These are phyloP conservation scores for Pascua guehoae DNA, from an alignment of 1,284 basidiomycete genomes.

Conservation along the genomic window DNA sequence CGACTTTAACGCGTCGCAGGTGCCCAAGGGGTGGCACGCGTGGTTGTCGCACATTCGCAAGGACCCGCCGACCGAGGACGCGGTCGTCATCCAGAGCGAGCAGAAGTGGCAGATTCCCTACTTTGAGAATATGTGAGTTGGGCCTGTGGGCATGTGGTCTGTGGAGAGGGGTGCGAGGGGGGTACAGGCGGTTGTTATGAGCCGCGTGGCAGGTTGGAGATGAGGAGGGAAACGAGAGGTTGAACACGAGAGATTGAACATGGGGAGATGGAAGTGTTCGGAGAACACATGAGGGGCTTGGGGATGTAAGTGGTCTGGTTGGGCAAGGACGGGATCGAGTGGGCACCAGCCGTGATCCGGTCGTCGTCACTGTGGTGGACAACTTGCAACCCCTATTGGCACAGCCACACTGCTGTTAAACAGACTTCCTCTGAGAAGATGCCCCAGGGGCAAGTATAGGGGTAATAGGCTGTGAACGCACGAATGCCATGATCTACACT, in stretches of 20 bases:
- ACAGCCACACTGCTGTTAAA: too few species aligned
- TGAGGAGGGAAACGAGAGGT: neutral
- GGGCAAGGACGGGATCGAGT: too few species aligned
- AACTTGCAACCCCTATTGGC: too few species aligned
- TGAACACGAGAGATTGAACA: neutral
- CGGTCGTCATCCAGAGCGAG: conserved; percentile 62
- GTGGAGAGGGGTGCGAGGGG: neutral
- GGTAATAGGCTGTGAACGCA: too few species aligned
- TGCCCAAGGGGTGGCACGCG: conserved; percentile 90
- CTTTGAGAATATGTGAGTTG: conserved; percentile 56
- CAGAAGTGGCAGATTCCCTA: conserved; percentile 67
- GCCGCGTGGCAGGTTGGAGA: too few species aligned
- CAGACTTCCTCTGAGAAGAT: neutral
- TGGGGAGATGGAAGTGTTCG: neutral
- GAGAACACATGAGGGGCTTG: too few species aligned
- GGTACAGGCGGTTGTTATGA: neutral
- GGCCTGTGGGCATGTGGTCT: neutral
- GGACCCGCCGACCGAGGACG: conserved; percentile 70
- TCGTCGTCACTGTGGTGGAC: too few species aligned
- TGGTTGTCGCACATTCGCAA: conserved; percentile 89
- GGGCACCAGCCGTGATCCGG: too few species aligned
- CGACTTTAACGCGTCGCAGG: conserved; percentile 81
- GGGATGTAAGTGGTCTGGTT: too few species aligned
- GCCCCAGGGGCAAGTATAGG: neutral
- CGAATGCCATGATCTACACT: too few species aligned